phyloP scores from a whole-genome alignment of 768 basidiomycete genomes.

The Pholiota molesta region DNA sequence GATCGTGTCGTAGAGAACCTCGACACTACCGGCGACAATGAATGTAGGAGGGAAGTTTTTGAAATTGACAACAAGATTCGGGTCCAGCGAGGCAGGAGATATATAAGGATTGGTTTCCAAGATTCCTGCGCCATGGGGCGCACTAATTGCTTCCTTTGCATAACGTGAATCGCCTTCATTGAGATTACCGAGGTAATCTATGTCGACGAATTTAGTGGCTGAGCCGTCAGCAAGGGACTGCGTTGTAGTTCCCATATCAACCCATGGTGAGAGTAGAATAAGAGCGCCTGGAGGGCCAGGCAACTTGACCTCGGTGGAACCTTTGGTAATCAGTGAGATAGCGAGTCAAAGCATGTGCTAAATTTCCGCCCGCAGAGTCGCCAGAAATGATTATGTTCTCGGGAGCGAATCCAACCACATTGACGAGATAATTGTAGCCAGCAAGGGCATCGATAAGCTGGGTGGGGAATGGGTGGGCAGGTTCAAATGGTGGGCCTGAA shows the following conservation, averaged over 20 bases:
- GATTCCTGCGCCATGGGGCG: conserved; percentile 48
- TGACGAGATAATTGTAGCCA: conserved; percentile 72
- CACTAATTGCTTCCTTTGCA: conserved; percentile 45
- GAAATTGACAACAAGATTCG: conserved; percentile 43
- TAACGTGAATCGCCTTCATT: conserved; percentile 26
- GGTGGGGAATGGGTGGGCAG: conserved; percentile 66
- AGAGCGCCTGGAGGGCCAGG: conserved; percentile 50
- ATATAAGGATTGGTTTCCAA: conserved; percentile 54
- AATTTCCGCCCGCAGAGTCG: conserved; percentile 80
- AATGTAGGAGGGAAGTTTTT: conserved; percentile 65
- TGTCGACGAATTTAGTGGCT: conserved; percentile 5
- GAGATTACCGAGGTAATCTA: conserved; percentile 39
- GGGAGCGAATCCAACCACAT: conserved; percentile 56
- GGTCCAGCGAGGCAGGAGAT: conserved; percentile 56
- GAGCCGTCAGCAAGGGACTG: conserved; percentile 36
- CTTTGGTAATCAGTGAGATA: conserved; percentile 58
- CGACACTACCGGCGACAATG: conserved; percentile 58
- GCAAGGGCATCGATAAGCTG: conserved; percentile 76
- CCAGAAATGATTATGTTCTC: conserved; percentile 67
- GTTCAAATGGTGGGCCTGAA: conserved; percentile 37
- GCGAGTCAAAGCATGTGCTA: conserved; percentile 63
- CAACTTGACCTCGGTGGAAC: conserved; percentile 31
- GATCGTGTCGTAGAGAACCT: conserved; percentile 55
- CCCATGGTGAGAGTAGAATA: conserved; percentile 59
- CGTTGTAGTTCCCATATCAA: conserved; percentile 49